Evolutionary conservation across 495 filamentous ascomycete species (phyloP).

Genomic region (Talaromyces proteolyticus): DNA sequence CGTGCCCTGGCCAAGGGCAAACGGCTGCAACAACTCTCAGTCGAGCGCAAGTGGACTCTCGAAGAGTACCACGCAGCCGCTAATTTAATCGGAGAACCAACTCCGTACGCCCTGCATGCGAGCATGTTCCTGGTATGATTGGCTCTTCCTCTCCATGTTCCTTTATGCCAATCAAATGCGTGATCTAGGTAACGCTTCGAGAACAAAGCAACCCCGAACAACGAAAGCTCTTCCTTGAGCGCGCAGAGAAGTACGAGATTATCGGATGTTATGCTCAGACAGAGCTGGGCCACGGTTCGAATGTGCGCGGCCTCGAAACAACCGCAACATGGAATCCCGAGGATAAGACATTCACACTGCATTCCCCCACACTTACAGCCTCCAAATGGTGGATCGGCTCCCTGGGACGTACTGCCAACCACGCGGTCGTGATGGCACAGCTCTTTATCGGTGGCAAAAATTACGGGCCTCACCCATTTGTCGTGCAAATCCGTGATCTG

Average conservation of each 20-base stretch:
- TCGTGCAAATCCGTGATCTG: conserved; percentile 67
- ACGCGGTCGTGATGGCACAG: conserved; percentile 72
- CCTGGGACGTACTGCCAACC: conserved; percentile 64
- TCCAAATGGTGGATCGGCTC: conserved; percentile 80
- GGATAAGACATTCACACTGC: conserved; percentile 64
- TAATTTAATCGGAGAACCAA: conserved; percentile 58
- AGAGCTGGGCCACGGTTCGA: conserved; percentile 68
- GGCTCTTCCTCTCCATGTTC: background rate
- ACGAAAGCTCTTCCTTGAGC: conserved; percentile 59
- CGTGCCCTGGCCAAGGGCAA: conserved; percentile 57
- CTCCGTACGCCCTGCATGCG: conserved; percentile 63
- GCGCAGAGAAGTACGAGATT: conserved; percentile 56
- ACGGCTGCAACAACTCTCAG: conserved; percentile 56
- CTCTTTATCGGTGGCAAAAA: conserved; percentile 55
- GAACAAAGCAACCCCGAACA: conserved; percentile 68
- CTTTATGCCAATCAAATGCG: background rate
- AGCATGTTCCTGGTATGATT: conserved; percentile 56
- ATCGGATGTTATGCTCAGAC: conserved; percentile 77
- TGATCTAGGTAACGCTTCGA: conserved; percentile 51
- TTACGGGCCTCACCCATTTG: conserved; percentile 69
- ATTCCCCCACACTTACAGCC: conserved; percentile 60
- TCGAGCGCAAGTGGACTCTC: conserved; percentile 54
- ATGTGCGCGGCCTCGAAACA: conserved; percentile 69
- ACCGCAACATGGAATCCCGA: conserved; percentile 63
- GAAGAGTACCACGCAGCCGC: conserved; percentile 56